These are phyloP conservation scores for Phytophthora capsici DNA, from an alignment of 352 stramenopile genomes.

Conservation along the genomic window DNA sequence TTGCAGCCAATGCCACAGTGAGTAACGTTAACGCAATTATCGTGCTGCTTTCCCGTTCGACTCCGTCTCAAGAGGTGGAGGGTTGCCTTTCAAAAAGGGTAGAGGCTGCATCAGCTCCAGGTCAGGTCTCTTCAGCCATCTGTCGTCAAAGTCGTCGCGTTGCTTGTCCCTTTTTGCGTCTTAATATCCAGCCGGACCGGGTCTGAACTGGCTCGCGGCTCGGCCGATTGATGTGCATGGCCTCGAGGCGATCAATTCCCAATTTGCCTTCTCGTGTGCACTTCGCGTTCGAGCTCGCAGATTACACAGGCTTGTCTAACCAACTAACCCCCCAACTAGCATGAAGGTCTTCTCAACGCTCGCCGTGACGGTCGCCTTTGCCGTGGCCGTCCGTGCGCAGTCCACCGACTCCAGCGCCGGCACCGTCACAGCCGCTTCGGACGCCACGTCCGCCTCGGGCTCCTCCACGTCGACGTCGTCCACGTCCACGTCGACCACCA, in stretches of 20 bases:
- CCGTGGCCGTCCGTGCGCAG: constrained; percentile 18
- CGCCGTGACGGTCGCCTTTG: constrained; percentile 32
- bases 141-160: no score
- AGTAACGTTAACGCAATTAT: not conserved
- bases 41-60: not conserved
- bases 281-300: constrained; percentile 29
- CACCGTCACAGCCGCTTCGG: constrained; percentile 35
- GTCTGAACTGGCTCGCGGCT: constrained; percentile 29
- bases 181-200: constrained; percentile 27
- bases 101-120: constrained; percentile 5
- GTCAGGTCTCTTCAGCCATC: constrained; percentile 19
- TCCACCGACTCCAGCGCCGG: constrained; percentile 38
- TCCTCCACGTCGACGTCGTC: constrained; percentile 21
- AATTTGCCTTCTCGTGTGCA: constrained; percentile 47
- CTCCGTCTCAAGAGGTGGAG: constrained; percentile 18
- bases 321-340: not conserved
- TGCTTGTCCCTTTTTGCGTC: constrained; percentile 11
- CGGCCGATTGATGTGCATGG: constrained; percentile 22
- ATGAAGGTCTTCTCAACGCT: constrained; percentile 46
- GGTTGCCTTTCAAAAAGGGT: constrained; percentile 4
- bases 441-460: constrained; percentile 16
- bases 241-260: constrained; percentile 25
- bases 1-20: not conserved
- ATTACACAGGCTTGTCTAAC: constrained; percentile 30
- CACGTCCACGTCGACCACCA: constrained; percentile 17